Conservation (phyloP, 306 rosid genomes). For the Ormosia emarginata region DNA sequence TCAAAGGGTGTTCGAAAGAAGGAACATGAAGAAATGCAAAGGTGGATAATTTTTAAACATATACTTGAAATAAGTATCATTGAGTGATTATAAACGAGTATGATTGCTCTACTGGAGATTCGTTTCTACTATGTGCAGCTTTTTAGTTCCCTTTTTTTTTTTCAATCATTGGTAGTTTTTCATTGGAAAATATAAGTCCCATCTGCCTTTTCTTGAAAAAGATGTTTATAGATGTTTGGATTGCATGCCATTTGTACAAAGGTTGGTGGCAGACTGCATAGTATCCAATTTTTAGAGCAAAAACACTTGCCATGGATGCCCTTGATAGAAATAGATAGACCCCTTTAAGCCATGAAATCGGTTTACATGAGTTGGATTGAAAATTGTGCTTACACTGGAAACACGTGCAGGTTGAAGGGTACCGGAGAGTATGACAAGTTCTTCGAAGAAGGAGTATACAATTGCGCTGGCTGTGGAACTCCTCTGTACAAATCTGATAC, state of each 20-base stretch:
- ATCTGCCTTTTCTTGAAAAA: background rate
- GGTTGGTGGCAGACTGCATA: background rate
- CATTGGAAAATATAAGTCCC: background rate
- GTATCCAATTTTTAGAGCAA: background rate
- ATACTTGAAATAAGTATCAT: background rate
- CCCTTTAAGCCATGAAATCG: background rate
- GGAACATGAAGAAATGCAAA: background rate
- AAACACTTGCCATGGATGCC: background rate
- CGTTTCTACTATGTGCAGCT: background rate
- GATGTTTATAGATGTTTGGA: background rate
- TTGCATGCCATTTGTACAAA: background rate
- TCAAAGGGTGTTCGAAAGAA: background rate
- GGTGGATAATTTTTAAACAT: background rate
- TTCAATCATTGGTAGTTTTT: background rate
- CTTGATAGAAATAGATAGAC: background rate
- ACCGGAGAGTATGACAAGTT: conserved; percentile 81
- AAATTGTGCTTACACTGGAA: background rate
- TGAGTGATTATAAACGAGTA: background rate
- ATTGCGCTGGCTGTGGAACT: conserved; percentile 77
- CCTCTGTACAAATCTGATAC: conserved; percentile 78
- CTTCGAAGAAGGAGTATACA: conserved; percentile 70
- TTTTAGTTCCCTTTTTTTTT: background rate
- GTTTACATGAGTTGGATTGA: background rate
- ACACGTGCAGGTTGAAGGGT: conserved; percentile 57
- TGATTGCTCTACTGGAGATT: background rate